A percentile compares a stretch with the other conserved stretches of the same genome.
Evolutionary conservation across 805 yeast genomes (phyloP).

Genomic region (Metschnikowia arizonensis): DNA sequence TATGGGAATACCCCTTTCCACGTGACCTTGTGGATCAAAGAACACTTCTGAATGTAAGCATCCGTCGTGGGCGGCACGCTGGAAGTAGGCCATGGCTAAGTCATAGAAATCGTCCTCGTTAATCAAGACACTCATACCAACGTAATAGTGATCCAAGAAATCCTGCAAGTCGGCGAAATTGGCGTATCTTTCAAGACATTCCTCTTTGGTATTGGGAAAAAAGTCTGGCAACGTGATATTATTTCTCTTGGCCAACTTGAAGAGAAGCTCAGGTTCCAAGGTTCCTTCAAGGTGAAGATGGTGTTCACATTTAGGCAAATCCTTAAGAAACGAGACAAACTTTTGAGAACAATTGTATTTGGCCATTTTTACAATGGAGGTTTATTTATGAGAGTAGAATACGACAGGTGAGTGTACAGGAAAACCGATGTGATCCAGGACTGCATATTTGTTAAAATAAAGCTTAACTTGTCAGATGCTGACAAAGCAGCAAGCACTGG

Average conservation of each 20-base stretch:
- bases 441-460: too few species aligned
- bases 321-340: constrained; percentile 51
- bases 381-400: too few species aligned
- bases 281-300: constrained; percentile 85
- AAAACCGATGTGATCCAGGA: neutral
- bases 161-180: constrained; percentile 69
- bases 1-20: constrained; percentile 58
- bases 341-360: constrained; percentile 17
- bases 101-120: constrained; percentile 70
- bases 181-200: constrained; percentile 50
- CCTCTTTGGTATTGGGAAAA: constrained; percentile 60
- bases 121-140: constrained; percentile 74
- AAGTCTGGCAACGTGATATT: constrained; percentile 53
- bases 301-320: constrained; percentile 83
- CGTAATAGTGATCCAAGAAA: constrained; percentile 72
- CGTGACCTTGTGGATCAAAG: constrained; percentile 83
- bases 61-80: constrained; percentile 55
- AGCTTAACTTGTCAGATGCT: too few species aligned
- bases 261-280: constrained; percentile 67
- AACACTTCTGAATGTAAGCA: constrained; percentile 70
- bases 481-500: too few species aligned
- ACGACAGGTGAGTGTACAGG: neutral
- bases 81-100: constrained; percentile 70
- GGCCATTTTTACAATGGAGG: constrained; percentile 8
- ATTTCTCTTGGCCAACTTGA: constrained; percentile 66